A percentile compares a stretch with the other conserved stretches of the same genome.
Evolutionary conservation across 1,139 yeast species (phyloP).

Genomic region (Lodderomyces theae): DNA sequence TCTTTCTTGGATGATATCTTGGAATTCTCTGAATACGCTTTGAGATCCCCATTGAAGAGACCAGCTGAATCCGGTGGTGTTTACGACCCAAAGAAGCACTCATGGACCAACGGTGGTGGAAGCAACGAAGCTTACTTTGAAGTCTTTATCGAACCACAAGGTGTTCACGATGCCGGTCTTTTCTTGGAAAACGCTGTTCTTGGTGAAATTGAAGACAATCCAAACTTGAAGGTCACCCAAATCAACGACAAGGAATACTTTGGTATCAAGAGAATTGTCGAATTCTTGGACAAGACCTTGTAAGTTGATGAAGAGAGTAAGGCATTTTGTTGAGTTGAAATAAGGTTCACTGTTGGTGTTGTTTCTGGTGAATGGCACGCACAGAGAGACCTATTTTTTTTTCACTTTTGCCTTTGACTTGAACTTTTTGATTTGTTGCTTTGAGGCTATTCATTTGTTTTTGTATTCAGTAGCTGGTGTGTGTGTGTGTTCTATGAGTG

Average conservation of each 20-base stretch:
- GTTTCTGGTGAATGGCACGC: too few species aligned
- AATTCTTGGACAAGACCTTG: constrained; percentile 27
- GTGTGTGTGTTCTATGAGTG: too few species aligned
- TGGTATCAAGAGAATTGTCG: constrained; percentile 25
- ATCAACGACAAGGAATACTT: constrained; percentile 24
- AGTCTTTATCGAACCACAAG: constrained; percentile 41
- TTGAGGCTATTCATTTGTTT: too few species aligned
- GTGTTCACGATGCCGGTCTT: constrained; percentile 39
- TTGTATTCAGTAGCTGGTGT: too few species aligned
- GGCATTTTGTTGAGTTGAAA: too few species aligned
- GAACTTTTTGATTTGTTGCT: too few species aligned
- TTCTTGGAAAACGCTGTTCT: constrained; percentile 30
- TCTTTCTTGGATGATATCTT: constrained; percentile 40
- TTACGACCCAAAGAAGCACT: constrained; percentile 19
- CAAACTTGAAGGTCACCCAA: constrained; percentile 13
- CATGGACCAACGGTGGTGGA: constrained; percentile 14
- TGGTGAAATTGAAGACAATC: constrained; percentile 10
- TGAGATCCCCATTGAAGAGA: constrained; percentile 24
- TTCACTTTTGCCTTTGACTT: too few species aligned
- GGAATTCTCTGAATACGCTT: constrained; percentile 34
- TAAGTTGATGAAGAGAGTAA: too few species aligned
- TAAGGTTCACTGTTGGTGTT: too few species aligned
- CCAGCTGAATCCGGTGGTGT: constrained; percentile 23
- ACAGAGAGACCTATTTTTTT: too few species aligned
- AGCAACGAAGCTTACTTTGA: constrained; percentile 17